Conservation (phyloP, 31 red algal species). For the Odonthalia washingtoniensis region DNA sequence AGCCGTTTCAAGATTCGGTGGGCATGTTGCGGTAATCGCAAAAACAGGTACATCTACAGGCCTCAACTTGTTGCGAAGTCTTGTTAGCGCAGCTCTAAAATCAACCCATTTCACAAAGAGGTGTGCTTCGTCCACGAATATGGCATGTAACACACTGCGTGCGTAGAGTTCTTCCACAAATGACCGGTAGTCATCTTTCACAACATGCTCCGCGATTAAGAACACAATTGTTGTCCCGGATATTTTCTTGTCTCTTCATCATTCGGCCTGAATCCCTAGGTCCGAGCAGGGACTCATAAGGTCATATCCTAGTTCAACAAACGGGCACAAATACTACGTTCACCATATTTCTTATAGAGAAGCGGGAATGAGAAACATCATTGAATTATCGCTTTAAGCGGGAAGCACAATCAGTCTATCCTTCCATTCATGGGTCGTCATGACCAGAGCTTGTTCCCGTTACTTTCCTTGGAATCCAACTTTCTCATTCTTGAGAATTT, state of each 20-base stretch:
- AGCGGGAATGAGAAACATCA: conserved; percentile 3
- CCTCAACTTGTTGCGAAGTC: too few species aligned
- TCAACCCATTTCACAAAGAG: background rate
- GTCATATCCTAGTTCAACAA: background rate
- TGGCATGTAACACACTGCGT: background rate
- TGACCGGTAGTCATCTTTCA: background rate
- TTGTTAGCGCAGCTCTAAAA: background rate
- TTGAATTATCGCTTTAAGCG: background rate
- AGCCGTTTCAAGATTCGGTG: too few species aligned
- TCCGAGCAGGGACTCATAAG: background rate
- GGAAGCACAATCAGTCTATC: background rate
- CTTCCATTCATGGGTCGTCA: background rate
- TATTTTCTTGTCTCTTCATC: background rate
- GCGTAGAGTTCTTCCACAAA: background rate
- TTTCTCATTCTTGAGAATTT: background rate
- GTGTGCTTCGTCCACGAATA: conserved; percentile 19
- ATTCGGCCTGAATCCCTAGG: background rate
- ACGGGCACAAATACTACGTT: background rate
- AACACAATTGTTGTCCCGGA: background rate
- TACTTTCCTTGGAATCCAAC: background rate
- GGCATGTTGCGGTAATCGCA: too few species aligned
- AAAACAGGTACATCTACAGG: too few species aligned
- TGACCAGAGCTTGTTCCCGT: background rate
- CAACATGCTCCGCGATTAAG: background rate
- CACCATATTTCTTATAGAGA: background rate